A percentile compares a stretch with the other conserved stretches of the same genome.
Conservation (phyloP, 768 basidiomycete genomes). For the Mrakia hoshinonis region DNA sequence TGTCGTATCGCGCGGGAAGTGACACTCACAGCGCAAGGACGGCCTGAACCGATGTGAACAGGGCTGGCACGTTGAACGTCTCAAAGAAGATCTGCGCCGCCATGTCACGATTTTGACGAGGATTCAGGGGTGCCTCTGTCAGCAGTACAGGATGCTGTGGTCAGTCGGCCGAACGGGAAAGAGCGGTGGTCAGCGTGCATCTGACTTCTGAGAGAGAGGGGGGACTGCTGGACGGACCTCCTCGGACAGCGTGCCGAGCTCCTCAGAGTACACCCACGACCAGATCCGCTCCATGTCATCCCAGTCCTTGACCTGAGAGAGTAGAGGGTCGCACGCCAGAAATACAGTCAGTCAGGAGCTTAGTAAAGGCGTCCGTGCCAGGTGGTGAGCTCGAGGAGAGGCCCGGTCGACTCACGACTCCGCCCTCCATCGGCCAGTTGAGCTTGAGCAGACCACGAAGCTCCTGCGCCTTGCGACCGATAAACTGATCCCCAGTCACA, state of each 20-base stretch:
- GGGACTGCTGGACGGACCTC: slow-evolving; percentile 54
- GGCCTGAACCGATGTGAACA: slow-evolving; percentile 94
- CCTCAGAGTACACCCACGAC: slow-evolving; percentile 95
- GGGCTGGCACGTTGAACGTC: slow-evolving; percentile 96
- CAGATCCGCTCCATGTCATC: slow-evolving; percentile 99
- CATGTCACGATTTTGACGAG: slow-evolving; percentile 87
- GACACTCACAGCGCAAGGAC: slow-evolving; percentile 81
- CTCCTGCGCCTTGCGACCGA: slow-evolving; percentile 90
- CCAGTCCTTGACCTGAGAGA: slow-evolving; percentile 66
- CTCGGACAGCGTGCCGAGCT: slow-evolving; percentile 88
- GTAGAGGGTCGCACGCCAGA: too few species aligned
- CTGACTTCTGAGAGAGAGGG: background rate
- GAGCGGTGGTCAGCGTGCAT: background rate
- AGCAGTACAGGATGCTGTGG: slow-evolving; percentile 87
- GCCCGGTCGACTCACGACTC: slow-evolving; percentile 56
- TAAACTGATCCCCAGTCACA: slow-evolving; percentile 84
- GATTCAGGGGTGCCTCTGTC: slow-evolving; percentile 96
- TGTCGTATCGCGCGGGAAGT: background rate
- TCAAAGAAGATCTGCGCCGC: slow-evolving; percentile 99
- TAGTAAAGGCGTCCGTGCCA: background rate
- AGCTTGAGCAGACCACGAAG: slow-evolving; percentile 91
- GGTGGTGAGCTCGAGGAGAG: background rate
- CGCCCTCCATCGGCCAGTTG: slow-evolving; percentile 98
- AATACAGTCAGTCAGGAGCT: background rate
- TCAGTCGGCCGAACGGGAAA: background rate